Percentiles rank a stretch among this genome's conserved stretches.
phyloP scores from a whole-genome alignment of 805 yeast species.

The Wickerhamiella alocasiicola region DNA sequence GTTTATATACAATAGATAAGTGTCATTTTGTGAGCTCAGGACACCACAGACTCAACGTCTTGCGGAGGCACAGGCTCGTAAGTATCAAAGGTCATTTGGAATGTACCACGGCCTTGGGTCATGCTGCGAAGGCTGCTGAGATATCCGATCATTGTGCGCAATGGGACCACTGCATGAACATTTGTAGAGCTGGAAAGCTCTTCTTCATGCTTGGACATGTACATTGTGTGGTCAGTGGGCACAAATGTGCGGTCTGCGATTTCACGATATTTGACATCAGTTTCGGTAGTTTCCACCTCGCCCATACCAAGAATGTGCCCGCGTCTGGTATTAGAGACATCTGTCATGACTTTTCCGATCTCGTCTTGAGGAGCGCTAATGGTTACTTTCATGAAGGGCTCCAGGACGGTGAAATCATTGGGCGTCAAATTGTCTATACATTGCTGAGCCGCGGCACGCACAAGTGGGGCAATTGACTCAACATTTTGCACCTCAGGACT shows the following conservation, averaged over 20 bases:
- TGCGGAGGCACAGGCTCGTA: conserved; percentile 57
- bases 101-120: conserved; percentile 81
- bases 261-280: conserved; percentile 17
- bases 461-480: conserved; percentile 33
- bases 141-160: conserved; percentile 85
- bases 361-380: conserved; percentile 52
- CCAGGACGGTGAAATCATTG: conserved; percentile 44
- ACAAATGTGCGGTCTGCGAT: conserved; percentile 46
- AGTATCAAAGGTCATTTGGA: conserved; percentile 63
- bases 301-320: conserved; percentile 64
- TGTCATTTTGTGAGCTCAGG: conserved; percentile 7
- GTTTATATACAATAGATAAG: background rate
- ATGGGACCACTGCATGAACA: conserved; percentile 70
- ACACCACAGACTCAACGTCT: conserved; percentile 26
- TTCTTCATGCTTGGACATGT: conserved; percentile 31
- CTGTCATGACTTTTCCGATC: conserved; percentile 75
- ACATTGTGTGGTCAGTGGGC: conserved; percentile 25
- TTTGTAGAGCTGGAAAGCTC: conserved; percentile 23
- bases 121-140: conserved; percentile 61
- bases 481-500: conserved; percentile 38
- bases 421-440: conserved; percentile 26
- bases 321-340: conserved; percentile 62
- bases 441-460: conserved; percentile 35
- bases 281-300: conserved; percentile 35
- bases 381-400: conserved; percentile 74